Conservation (phyloP, 2,329 filamentous ascomycete species). For the Fonsecaea monophora region DNA sequence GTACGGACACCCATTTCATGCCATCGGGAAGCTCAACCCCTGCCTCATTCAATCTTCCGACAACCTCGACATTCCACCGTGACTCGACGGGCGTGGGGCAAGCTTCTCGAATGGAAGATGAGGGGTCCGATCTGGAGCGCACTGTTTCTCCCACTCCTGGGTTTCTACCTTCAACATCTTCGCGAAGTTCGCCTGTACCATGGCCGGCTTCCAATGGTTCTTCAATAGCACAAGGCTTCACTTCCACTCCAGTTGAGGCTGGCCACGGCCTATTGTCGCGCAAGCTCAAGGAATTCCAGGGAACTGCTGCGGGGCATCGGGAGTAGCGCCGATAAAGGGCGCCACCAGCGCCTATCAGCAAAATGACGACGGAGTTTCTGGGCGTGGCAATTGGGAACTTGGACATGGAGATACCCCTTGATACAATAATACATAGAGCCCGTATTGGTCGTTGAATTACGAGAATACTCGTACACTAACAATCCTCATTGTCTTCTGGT, state of each 20-base stretch:
- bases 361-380: constrained; percentile 5
- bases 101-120: background rate
- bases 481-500: background rate
- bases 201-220: constrained; percentile 24
- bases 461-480: too few species aligned
- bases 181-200: constrained; percentile 37
- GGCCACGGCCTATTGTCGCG: constrained; percentile 38
- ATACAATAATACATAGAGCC: background rate
- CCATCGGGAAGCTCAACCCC: background rate
- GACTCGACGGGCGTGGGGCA: background rate
- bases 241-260: constrained; percentile 33
- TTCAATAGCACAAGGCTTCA: constrained; percentile 27
- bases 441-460: background rate
- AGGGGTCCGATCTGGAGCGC: constrained; percentile 4
- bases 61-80: constrained; percentile 3
- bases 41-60: constrained; percentile 5
- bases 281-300: constrained; percentile 36
- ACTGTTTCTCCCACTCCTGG: constrained; percentile 33
- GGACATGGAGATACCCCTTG: constrained; percentile 2
- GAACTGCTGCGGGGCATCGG: constrained; percentile 8
- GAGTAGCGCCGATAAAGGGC: constrained; percentile 8
- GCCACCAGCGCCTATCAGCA: constrained; percentile 1
- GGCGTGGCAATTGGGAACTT: background rate
- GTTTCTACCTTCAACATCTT: constrained; percentile 35
- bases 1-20: constrained; percentile 1